A percentile compares a stretch with the other conserved stretches of the same genome.
Evolutionary conservation across 805 yeast species (phyloP).

Genomic region (Wickerhamomyces rabaulensis): DNA sequence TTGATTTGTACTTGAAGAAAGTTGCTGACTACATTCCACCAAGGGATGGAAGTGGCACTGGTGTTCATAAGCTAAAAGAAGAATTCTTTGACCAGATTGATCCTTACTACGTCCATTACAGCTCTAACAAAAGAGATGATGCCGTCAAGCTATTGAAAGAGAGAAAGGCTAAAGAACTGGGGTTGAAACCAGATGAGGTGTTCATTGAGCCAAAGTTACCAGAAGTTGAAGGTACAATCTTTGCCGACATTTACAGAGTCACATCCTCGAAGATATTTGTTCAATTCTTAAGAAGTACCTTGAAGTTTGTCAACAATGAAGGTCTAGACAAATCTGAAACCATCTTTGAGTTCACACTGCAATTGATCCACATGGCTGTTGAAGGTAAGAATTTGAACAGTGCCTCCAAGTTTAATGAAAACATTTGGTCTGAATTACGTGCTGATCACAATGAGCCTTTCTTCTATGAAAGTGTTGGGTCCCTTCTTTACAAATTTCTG

Average conservation of each 20-base stretch:
- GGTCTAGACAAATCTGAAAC: constrained; percentile 46
- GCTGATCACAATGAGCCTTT: constrained; percentile 33
- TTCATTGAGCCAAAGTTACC: constrained; percentile 51
- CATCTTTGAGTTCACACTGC: constrained; percentile 53
- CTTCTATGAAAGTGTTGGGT: constrained; percentile 34
- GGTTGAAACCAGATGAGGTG: constrained; percentile 39
- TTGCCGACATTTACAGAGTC: constrained; percentile 42
- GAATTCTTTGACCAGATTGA: constrained; percentile 53
- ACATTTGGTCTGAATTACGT: constrained; percentile 30
- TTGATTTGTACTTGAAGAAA: constrained; percentile 54
- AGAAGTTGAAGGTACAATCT: constrained; percentile 32
- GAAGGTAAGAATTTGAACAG: constrained; percentile 30
- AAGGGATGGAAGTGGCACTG: constrained; percentile 48
- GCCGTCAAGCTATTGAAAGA: constrained; percentile 63
- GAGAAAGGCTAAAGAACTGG: constrained; percentile 34
- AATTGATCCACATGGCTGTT: constrained; percentile 58
- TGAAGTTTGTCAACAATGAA: constrained; percentile 31
- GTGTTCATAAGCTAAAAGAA: constrained; percentile 63
- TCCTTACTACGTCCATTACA: constrained; percentile 77
- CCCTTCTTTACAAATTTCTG: constrained; percentile 36
- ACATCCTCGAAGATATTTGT: constrained; percentile 50
- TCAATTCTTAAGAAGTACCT: constrained; percentile 44
- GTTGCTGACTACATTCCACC: constrained; percentile 64
- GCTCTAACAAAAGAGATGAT: constrained; percentile 77
- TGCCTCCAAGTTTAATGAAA: constrained; percentile 26